Base-by-base conservation (phyloP, 1,139 yeast genomes). In the Geotrichum fermentans region DNA sequence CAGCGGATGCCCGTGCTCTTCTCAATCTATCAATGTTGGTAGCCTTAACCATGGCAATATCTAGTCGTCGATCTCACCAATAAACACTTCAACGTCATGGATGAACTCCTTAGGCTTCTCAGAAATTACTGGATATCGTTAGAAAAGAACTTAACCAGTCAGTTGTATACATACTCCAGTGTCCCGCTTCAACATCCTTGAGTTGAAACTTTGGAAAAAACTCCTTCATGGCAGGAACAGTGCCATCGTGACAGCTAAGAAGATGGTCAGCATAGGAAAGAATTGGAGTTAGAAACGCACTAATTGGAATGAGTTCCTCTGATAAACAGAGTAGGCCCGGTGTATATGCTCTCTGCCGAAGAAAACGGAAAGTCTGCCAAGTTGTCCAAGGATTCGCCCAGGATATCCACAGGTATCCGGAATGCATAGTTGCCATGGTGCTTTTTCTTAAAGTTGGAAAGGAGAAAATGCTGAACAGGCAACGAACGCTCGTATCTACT, bases 341-440 rank as follows among this genome's bases (percentile, higher is more conserved):
- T 63, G 79, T 79, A 89, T 43, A 83, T 70, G 22, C 72, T 69
- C 2, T 72, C 62, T 37, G 71, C 70, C 2, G 81, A 73, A 54
- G 77, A 80, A 62, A 73, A 85, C n/a, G 95, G 95, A 83, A 95
- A 92, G 16, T 78, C 80, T 1, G 94, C 80, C 40, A 92, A 74
- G 39, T 78, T 70, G 30, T 78, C 79, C n/a, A 92, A 70, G 2
- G 84, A 77, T 45, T 80, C 76, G 16, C 80, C 80, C 51, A 92
- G 68, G 18, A 76, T 75, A 26, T 79, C 80, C 20, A 92, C 70
- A 0, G 97, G 96, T 2, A 92, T 75, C 53, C 83, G 71, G 50
- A 77, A 71, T 6, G 28, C 28, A 24, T 46, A 66, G 65, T 41
- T 66, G 64, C 29, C 56, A 52, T 10, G 59, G 34, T 56, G 55